phyloP scores from a whole-genome alignment of 148 eudicot species.

The Silene uniflora region DNA sequence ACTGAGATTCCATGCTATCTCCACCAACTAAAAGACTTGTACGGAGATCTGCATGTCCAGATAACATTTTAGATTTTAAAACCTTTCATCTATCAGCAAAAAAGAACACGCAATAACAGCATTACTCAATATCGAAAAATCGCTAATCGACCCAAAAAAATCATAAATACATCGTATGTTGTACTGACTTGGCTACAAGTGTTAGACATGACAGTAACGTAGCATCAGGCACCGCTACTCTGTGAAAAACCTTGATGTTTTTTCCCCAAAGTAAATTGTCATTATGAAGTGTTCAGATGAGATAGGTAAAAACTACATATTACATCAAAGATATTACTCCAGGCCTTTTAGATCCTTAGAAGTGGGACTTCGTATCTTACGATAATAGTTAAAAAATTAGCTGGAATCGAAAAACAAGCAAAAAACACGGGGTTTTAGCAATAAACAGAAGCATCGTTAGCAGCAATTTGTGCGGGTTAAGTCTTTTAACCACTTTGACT shows the following conservation, averaged over 20 bases:
- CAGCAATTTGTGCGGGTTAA: too few relatives aligned
- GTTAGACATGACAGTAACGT: too few relatives aligned
- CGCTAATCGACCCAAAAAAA: not conserved
- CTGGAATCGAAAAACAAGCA: too few relatives aligned
- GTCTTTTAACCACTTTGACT: too few relatives aligned
- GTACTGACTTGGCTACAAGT: not conserved
- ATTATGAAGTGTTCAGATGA: not conserved
- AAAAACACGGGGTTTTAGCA: too few relatives aligned
- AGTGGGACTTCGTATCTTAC: too few relatives aligned
- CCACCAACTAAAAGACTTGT: slow-evolving; percentile 93
- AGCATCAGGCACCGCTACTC: too few relatives aligned
- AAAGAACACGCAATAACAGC: not conserved
- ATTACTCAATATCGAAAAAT: not conserved
- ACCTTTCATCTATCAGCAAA: not conserved
- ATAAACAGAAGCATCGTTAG: too few relatives aligned
- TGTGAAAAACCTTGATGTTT: not conserved
- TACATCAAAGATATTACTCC: not conserved
- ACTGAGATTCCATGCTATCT: slow-evolving; percentile 94
- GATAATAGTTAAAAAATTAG: too few relatives aligned
- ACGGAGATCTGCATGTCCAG: slow-evolving; percentile 64
- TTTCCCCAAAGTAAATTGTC: not conserved
- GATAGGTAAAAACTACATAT: not conserved
- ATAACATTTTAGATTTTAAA: slow-evolving; percentile 6
- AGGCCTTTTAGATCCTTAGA: too few relatives aligned
- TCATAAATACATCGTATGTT: not conserved